Percentiles rank a stretch among this genome's conserved stretches.
Conservation (phyloP, 768 basidiomycete genomes). For the Rhodotorula taiwanensis region DNA sequence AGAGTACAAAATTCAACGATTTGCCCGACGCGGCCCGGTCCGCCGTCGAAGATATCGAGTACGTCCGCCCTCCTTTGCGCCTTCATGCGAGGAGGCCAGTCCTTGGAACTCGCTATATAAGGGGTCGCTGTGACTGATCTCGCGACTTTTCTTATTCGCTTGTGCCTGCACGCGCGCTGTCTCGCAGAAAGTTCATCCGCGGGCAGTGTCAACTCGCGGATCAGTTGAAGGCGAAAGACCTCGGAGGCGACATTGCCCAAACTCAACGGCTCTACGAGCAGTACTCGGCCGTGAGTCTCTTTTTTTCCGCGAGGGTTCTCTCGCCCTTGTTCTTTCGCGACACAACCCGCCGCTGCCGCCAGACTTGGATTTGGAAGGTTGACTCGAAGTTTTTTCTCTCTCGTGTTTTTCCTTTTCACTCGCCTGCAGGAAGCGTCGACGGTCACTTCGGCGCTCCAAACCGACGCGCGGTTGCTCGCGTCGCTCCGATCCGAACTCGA, state of each 20-base stretch:
- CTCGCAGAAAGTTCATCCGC: constrained; percentile 35
- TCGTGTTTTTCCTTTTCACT: too few relatives aligned
- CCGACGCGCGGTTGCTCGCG: constrained; percentile 10
- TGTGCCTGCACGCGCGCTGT: too few relatives aligned
- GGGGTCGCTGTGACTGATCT: too few relatives aligned
- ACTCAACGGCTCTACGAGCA: constrained; percentile 18
- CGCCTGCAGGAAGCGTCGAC: constrained; percentile 18
- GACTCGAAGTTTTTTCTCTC: too few relatives aligned
- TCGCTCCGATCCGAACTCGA: constrained; percentile 17
- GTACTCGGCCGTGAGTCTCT: constrained; percentile 13
- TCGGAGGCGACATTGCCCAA: constrained; percentile 31
- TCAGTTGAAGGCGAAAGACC: constrained; percentile 27
- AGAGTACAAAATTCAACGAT: constrained; percentile 38
- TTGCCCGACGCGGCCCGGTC: constrained; percentile 35
- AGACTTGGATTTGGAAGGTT: too few relatives aligned
- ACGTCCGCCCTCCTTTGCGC: constrained; percentile 4
- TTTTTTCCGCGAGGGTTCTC: neutral
- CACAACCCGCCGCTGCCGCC: neutral
- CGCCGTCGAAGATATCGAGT: constrained; percentile 38
- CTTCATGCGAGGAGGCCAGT: neutral
- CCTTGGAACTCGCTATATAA: neutral
- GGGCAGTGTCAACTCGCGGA: constrained; percentile 28
- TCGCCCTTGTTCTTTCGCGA: too few relatives aligned
- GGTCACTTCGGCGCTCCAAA: constrained; percentile 8
- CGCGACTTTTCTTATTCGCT: neutral